A percentile compares a stretch with the other conserved stretches of the same genome.
phyloP scores from a whole-genome alignment of 495 filamentous ascomycete genomes.

The Extremus antarcticus region DNA sequence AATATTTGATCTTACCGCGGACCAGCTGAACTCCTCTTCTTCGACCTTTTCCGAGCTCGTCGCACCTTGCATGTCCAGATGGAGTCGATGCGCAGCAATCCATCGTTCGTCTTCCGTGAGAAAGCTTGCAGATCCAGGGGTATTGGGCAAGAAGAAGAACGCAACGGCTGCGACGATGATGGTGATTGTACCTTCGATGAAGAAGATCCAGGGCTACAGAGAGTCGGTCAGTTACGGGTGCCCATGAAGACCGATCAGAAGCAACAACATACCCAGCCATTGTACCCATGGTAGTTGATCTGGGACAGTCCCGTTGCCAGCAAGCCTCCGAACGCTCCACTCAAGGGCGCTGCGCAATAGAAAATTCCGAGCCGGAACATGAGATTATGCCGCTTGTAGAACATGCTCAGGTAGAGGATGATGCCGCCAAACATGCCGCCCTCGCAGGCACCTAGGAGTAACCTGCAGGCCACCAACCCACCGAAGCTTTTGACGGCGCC shows the following conservation, averaged over 20 bases:
- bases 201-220: slow-evolving; percentile 33
- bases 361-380: slow-evolving; percentile 41
- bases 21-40: slow-evolving; percentile 37
- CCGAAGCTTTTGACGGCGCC: slow-evolving; percentile 39
- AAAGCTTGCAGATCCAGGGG: slow-evolving; percentile 33
- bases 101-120: slow-evolving; percentile 30
- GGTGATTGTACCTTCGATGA: slow-evolving; percentile 35
- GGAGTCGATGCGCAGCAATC: slow-evolving; percentile 32
- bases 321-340: slow-evolving; percentile 54
- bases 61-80: slow-evolving; percentile 34
- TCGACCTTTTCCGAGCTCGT: slow-evolving; percentile 30
- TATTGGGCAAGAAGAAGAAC: slow-evolving; percentile 39
- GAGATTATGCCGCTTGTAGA: slow-evolving; percentile 31
- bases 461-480: slow-evolving; percentile 31
- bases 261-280: slow-evolving; percentile 27
- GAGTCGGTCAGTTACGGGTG: too few species aligned
- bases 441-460: slow-evolving; percentile 35
- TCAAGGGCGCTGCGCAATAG: slow-evolving; percentile 53
- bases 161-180: slow-evolving; percentile 33
- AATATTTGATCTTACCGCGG: not conserved
- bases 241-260: too few species aligned
- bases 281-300: slow-evolving; percentile 34
- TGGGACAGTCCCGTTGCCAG: slow-evolving; percentile 42
- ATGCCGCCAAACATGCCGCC: slow-evolving; percentile 45
- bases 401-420: slow-evolving; percentile 41